Base-by-base conservation (phyloP, 208 protist species). In the Trypanosomatidae sp. region DNA sequence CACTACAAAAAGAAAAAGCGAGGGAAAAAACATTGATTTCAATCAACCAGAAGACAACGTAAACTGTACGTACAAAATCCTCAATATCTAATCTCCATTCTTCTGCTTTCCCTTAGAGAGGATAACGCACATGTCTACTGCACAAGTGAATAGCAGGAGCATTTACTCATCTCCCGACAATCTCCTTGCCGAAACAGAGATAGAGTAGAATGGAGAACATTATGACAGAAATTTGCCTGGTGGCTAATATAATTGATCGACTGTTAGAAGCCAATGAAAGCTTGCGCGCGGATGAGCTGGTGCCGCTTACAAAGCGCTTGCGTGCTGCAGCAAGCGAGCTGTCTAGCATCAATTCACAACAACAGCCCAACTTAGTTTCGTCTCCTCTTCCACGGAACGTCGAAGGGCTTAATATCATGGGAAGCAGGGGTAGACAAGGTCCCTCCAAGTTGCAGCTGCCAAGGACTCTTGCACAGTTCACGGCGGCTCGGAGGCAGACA, bases 231-330 rank as follows among this genome's bases (percentile, higher is more conserved):
- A 62, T 93, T 56, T 49, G 68, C 59, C 73, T 94, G n/a, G 71
- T 94, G 50, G 79, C 80, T 25, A 88, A 72, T 67, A 87, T 94
- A 62, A 76, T 94, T 62, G 81, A 92, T 58, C 82, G 74, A 46
- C 73, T 94, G 43, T 62, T 84, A 12, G 69, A 46, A 13, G 41
- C 74, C 3, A 76, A 79, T 72, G 79, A 71, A 17, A 22, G 50
- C 6, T 50, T 93, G 10, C 67, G 83, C n/a, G 67, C 69, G 2
- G 83, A 89, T 65, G 79, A 91, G 69, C 60, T 93, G 0, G 50
- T 25, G 15, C 83, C 85, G 6, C 71, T 93, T 1, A 76, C 73
- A 10, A 71, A 72, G 44, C 75, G 88, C 39, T 73, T 93, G 15
- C 79, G 82, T 30, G 55, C 47, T 36, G 84, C 81, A 52, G 65